Evolutionary conservation across 306 rosid species (phyloP).

Genomic region (Cicer bijugum): DNA sequence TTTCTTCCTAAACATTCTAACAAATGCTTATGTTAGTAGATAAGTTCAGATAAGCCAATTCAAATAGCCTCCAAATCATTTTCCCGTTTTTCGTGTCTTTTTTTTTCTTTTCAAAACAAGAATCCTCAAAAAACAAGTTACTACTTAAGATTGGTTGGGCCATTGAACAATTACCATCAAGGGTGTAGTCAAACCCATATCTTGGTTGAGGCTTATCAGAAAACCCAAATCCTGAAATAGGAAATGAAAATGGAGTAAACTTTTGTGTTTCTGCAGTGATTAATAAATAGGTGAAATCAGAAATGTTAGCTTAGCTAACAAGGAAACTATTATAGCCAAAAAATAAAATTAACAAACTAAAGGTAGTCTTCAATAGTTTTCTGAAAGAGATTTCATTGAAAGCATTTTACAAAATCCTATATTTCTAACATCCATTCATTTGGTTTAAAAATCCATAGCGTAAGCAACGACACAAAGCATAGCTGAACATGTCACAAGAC

Average conservation of each 20-base stretch:
- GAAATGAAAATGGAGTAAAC: slow-evolving; percentile 38
- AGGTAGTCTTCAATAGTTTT: background rate
- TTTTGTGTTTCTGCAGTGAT: background rate
- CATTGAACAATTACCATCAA: slow-evolving; percentile 62
- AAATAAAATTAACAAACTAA: background rate
- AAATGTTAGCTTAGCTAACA: slow-evolving; percentile 5
- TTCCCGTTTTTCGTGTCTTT: no score
- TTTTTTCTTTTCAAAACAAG: slow-evolving; percentile 7
- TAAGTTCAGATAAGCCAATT: no score
- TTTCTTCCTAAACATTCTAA: no score
- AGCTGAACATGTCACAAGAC: slow-evolving; percentile 19
- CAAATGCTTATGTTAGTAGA: no score
- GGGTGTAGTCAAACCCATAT: slow-evolving; percentile 90
- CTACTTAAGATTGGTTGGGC: background rate
- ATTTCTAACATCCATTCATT: slow-evolving; percentile 12
- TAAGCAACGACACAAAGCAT: slow-evolving; percentile 29
- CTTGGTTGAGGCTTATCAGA: slow-evolving; percentile 93
- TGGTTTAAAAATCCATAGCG: background rate
- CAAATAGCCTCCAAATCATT: no score
- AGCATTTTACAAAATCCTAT: slow-evolving; percentile 14
- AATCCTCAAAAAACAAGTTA: background rate
- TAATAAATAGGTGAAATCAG: background rate
- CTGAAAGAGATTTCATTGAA: slow-evolving; percentile 34
- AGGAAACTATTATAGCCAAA: slow-evolving; percentile 1
- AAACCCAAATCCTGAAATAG: slow-evolving; percentile 79